A percentile compares a stretch with the other conserved stretches of the same genome.
These are phyloP conservation scores for Chlorencoelia australis DNA, from an alignment of 2,329 filamentous ascomycete species.

Conservation along the genomic window DNA sequence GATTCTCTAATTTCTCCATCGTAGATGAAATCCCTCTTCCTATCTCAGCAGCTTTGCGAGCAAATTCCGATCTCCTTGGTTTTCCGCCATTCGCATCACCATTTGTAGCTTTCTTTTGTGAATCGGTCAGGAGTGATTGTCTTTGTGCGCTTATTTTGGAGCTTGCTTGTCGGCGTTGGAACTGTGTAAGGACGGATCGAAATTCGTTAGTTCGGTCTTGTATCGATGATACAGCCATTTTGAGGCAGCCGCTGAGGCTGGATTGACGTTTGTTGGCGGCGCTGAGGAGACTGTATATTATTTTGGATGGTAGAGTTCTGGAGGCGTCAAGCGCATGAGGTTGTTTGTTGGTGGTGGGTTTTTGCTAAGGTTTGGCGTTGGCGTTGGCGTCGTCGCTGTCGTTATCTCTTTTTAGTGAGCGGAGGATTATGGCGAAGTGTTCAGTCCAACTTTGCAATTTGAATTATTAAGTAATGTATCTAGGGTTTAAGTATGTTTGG, in stretches of 20 bases:
- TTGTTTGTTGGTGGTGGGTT: background rate
- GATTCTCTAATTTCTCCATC: constrained; percentile 88
- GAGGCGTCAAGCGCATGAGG: background rate
- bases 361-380: background rate
- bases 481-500: too few relatives aligned
- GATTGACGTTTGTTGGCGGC: background rate
- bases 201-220: constrained; percentile 97
- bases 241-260: constrained; percentile 14
- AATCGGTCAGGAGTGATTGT: constrained; percentile 66
- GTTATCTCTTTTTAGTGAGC: too few relatives aligned
- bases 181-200: constrained; percentile 77
- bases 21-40: constrained; percentile 84
- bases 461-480: too few relatives aligned
- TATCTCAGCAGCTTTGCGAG: constrained; percentile 81
- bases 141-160: constrained; percentile 71
- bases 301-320: constrained; percentile 1
- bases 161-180: constrained; percentile 67
- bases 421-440: too few relatives aligned
- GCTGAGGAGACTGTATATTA: constrained; percentile 6
- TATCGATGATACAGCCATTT: constrained; percentile 64
- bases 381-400: too few relatives aligned
- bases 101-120: constrained; percentile 56
- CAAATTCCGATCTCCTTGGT: constrained; percentile 77
- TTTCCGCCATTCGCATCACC: constrained; percentile 37
- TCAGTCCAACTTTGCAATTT: too few relatives aligned